These are phyloP conservation scores for Gloeophyllum trabeum DNA, from an alignment of 768 basidiomycete genomes.

Conservation along the genomic window DNA sequence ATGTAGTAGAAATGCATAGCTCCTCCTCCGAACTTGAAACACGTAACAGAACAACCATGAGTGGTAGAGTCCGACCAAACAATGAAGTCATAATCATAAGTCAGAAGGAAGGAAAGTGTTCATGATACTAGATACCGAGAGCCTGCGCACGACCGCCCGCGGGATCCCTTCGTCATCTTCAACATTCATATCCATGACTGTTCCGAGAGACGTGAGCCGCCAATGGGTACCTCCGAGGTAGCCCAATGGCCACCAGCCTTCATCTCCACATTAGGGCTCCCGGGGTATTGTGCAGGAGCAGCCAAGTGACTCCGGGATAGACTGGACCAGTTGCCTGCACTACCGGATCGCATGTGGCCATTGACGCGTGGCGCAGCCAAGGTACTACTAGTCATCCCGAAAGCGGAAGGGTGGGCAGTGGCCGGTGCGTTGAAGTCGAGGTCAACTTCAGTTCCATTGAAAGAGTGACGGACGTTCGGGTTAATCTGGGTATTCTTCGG, in stretches of 20 bases:
- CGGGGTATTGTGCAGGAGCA: conserved; percentile 36
- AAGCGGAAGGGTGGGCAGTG: conserved; percentile 32
- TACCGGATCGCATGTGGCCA: conserved; percentile 69
- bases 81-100: neutral
- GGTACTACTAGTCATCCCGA: conserved; percentile 19
- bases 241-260: conserved; percentile 51
- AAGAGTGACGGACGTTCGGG: conserved; percentile 58
- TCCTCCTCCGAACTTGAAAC: neutral
- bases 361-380: conserved; percentile 30
- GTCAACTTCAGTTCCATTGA: conserved; percentile 61
- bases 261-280: conserved; percentile 47
- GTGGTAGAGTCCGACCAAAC: neutral
- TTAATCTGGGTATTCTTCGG: conserved; percentile 29
- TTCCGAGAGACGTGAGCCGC: conserved; percentile 42
- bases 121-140: too few species aligned
- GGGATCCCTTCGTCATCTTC: neutral
- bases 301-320: conserved; percentile 43
- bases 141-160: too few species aligned
- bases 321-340: conserved; percentile 71
- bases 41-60: neutral
- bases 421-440: conserved; percentile 48
- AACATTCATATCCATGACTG: conserved; percentile 43
- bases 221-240: conserved; percentile 37
- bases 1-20: too few species aligned
- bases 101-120: neutral